Conservation (phyloP, 768 basidiomycete genomes). For the Lactarius sanguifluus region DNA sequence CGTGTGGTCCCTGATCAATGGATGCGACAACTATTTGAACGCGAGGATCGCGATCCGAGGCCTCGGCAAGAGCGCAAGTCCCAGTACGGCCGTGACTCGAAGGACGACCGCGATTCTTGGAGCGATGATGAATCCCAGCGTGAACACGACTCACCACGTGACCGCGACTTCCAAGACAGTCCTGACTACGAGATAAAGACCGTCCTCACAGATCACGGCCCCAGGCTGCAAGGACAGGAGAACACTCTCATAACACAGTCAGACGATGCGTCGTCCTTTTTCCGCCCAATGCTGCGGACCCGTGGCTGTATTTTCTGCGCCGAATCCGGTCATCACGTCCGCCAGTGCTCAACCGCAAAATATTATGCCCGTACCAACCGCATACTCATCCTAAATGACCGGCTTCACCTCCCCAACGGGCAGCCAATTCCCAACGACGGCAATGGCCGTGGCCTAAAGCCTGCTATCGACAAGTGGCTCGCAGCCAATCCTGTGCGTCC, state of each 20-base stretch:
- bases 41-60: neutral
- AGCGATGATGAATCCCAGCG: neutral
- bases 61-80: neutral
- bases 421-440: neutral
- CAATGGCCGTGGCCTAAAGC: neutral
- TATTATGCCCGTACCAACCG: neutral
- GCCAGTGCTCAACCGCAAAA: neutral
- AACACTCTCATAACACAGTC: neutral
- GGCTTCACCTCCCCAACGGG: neutral
- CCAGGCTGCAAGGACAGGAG: neutral
- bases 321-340: neutral
- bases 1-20: neutral
- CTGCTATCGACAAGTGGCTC: neutral
- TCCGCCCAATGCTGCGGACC: neutral
- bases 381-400: neutral
- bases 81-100: neutral
- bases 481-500: neutral
- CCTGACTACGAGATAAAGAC: neutral
- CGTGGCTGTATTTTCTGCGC: neutral
- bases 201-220: neutral
- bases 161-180: no score
- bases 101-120: neutral
- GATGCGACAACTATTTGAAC: neutral
- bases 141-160: neutral
- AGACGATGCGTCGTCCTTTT: neutral